Evolutionary conservation across 345 rosid species (phyloP).

Genomic region (Salix arbutifolia): DNA sequence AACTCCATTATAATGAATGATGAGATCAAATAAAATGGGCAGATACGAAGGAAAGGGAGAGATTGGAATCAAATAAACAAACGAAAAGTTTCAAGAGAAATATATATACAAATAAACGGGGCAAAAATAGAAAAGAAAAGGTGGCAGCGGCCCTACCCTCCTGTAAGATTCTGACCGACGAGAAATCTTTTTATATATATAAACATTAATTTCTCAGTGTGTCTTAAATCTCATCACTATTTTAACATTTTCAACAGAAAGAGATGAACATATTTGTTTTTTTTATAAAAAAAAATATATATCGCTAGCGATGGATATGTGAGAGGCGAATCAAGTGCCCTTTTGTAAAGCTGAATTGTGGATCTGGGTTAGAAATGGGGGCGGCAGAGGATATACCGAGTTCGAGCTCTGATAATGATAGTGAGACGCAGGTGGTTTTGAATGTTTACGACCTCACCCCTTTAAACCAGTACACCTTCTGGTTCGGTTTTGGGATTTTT

Average conservation of each 20-base stretch:
- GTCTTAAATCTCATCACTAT: background rate
- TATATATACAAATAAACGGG: too few species aligned
- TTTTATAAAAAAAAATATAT: background rate
- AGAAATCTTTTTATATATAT: too few species aligned
- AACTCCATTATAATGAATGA: too few species aligned
- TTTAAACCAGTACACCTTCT: constrained; percentile 64
- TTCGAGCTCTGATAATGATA: constrained; percentile 23
- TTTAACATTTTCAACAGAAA: background rate
- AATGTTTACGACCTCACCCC: constrained; percentile 89
- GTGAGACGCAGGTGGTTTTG: constrained; percentile 46
- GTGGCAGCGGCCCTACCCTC: too few species aligned
- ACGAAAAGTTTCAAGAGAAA: too few species aligned
- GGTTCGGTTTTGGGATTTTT: constrained; percentile 87
- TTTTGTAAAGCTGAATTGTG: background rate
- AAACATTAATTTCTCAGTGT: background rate
- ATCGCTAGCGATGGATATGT: background rate
- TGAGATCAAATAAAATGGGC: too few species aligned
- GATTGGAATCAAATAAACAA: too few species aligned
- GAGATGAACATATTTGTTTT: background rate
- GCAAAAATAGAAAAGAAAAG: too few species aligned
- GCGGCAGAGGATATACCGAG: constrained; percentile 23
- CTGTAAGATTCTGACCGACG: too few species aligned
- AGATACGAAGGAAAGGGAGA: too few species aligned
- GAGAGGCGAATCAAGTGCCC: background rate
- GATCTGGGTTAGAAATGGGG: constrained; percentile 30